phyloP scores from a whole-genome alignment of 116 monocot genomes.

The Iris pallida region DNA sequence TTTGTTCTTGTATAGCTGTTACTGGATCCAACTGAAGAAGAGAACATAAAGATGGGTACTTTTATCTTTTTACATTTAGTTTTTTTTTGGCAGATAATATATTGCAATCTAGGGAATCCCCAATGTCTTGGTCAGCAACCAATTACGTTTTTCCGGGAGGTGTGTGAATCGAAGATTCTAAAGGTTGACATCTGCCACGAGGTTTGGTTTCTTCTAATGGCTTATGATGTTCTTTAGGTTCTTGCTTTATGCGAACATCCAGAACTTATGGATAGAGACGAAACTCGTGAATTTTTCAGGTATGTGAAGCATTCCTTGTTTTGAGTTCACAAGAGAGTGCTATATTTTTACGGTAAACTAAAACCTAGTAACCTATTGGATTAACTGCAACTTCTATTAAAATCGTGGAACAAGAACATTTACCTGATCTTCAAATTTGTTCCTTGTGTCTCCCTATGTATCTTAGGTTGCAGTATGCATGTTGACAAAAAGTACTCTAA shows the following conservation, averaged over 20 bases:
- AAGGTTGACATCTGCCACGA: not conserved
- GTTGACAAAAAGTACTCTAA: too few relatives aligned
- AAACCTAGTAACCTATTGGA: too few relatives aligned
- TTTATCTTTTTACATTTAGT: too few relatives aligned
- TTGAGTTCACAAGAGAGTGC: too few relatives aligned
- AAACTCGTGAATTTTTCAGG: conserved; percentile 16
- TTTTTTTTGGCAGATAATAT: not conserved
- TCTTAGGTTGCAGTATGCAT: too few relatives aligned
- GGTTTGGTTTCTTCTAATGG: not conserved
- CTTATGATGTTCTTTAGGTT: conserved; percentile 13
- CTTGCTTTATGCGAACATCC: conserved; percentile 24
- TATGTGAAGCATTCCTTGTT: not conserved
- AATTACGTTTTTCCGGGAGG: conserved; percentile 33
- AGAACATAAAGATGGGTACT: too few relatives aligned
- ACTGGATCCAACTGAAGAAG: not conserved
- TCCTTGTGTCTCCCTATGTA: too few relatives aligned
- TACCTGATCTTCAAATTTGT: too few relatives aligned
- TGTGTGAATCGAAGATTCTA: not conserved
- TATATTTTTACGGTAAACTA: too few relatives aligned
- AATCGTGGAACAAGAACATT: too few relatives aligned
- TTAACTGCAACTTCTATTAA: too few relatives aligned
- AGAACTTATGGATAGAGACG: conserved; percentile 15
- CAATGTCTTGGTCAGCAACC: conserved; percentile 35
- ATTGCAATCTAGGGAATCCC: conserved; percentile 38
- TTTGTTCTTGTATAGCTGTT: conserved; percentile 15